These are phyloP conservation scores for Diaporthe sp. DNA, from an alignment of 2,329 filamentous ascomycete genomes.

Conservation along the genomic window DNA sequence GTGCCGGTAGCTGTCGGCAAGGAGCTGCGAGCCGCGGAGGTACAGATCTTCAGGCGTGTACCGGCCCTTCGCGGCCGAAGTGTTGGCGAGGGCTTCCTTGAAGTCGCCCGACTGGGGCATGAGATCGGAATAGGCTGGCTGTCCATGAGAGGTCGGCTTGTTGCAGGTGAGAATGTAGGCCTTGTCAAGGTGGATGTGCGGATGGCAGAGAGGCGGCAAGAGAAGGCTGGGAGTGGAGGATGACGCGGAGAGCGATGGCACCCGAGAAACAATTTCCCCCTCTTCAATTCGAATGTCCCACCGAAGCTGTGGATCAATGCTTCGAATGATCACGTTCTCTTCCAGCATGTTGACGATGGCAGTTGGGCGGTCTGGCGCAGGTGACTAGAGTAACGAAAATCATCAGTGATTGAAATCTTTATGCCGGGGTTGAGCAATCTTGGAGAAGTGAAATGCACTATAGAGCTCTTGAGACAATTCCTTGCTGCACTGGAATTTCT, in stretches of 20 bases:
- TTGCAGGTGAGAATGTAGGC: conserved; percentile 67
- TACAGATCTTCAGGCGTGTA: conserved; percentile 75
- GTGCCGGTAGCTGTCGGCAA: conserved; percentile 69
- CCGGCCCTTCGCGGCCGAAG: conserved; percentile 68
- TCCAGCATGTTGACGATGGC: not conserved
- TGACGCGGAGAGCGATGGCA: conserved; percentile 13
- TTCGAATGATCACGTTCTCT: conserved; percentile 33
- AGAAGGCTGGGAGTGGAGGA: conserved; percentile 46
- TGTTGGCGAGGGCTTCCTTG: conserved; percentile 70
- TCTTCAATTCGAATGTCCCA: conserved; percentile 29
- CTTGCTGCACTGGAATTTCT: not conserved
- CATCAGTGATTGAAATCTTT: not conserved
- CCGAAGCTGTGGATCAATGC: not conserved
- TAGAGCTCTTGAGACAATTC: not conserved
- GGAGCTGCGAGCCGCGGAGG: conserved; percentile 73
- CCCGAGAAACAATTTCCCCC: not conserved
- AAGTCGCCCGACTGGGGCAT: conserved; percentile 73
- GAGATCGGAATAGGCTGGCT: conserved; percentile 71
- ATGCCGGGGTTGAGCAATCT: not conserved
- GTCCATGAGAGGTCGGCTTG: conserved; percentile 46
- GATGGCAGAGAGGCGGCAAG: conserved; percentile 71
- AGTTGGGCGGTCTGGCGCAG: not conserved
- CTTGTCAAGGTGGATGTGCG: conserved; percentile 81
- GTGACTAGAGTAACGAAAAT: not conserved
- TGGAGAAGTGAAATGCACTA: not conserved